phyloP scores from a whole-genome alignment of 768 basidiomycete genomes.

The Leucocoprinus birnbaumii region DNA sequence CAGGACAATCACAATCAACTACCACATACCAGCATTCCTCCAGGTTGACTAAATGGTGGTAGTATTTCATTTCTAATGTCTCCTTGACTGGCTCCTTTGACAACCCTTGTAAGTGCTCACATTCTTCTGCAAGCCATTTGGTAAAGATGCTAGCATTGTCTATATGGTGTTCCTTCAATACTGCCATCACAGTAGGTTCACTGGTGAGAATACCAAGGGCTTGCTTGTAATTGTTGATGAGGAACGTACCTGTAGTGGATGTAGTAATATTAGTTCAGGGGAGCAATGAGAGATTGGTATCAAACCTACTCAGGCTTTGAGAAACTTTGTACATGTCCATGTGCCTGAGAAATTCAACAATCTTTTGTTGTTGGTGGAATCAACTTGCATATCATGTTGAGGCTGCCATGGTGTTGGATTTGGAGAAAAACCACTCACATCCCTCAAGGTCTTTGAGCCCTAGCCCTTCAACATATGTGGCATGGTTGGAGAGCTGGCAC shows the following conservation, averaged over 20 bases:
- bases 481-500: constrained; percentile 22
- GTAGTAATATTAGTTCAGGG: no score
- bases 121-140: constrained; percentile 18
- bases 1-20: background rate
- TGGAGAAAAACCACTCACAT: constrained; percentile 21
- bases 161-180: background rate
- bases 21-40: constrained; percentile 9
- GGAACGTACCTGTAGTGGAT: background rate
- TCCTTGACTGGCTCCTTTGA: constrained; percentile 15
- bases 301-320: background rate
- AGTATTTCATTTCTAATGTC: constrained; percentile 18
- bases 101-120: constrained; percentile 11
- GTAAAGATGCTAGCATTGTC: background rate
- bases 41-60: constrained; percentile 7
- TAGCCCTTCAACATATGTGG: constrained; percentile 19
- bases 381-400: constrained; percentile 11
- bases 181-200: background rate
- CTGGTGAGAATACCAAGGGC: background rate
- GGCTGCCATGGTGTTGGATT: constrained; percentile 19
- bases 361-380: constrained; percentile 7
- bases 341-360: constrained; percentile 8
- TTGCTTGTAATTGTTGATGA: background rate
- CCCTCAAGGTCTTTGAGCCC: constrained; percentile 25
- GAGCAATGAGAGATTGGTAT: no score
- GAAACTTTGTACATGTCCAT: background rate